Percentiles rank a stretch among this genome's conserved stretches.
These are phyloP conservation scores for Exophiala phaeomuriformis DNA, from an alignment of 2,329 filamentous ascomycete species.

Conservation along the genomic window DNA sequence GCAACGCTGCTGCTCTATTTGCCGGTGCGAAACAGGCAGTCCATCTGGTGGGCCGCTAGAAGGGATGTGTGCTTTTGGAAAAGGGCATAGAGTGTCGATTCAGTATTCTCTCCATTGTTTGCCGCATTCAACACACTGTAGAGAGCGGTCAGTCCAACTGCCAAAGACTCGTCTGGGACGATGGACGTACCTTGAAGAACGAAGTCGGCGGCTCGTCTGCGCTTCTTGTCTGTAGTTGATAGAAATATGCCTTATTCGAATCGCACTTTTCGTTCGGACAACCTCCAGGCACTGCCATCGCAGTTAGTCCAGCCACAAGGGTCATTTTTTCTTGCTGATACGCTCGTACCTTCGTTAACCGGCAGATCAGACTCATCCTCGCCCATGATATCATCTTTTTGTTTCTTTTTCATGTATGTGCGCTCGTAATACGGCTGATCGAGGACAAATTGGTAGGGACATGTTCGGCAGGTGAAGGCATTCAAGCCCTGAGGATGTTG, in stretches of 20 bases:
- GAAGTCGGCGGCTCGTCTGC: slow-evolving; percentile 98
- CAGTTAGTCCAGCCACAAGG: not conserved
- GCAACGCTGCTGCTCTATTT: too few species aligned
- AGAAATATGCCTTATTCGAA: slow-evolving; percentile 81
- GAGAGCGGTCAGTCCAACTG: slow-evolving; percentile 19
- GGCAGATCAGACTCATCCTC: slow-evolving; percentile 26
- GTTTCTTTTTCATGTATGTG: slow-evolving; percentile 70
- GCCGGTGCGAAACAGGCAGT: too few species aligned
- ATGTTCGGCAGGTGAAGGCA: slow-evolving; percentile 90
- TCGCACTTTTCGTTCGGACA: slow-evolving; percentile 75
- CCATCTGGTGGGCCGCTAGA: too few species aligned
- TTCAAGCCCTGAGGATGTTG: slow-evolving; percentile 49
- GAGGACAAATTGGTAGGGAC: slow-evolving; percentile 83
- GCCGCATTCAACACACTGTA: slow-evolving; percentile 41
- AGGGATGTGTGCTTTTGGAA: too few species aligned
- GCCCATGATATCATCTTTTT: slow-evolving; percentile 83
- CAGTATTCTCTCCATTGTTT: slow-evolving; percentile 45
- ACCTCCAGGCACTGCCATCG: slow-evolving; percentile 29
- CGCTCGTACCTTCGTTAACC: slow-evolving; percentile 23
- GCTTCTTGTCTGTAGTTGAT: slow-evolving; percentile 94
- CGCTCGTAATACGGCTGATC: slow-evolving; percentile 74
- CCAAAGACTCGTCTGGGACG: slow-evolving; percentile 2
- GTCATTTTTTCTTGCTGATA: not conserved
- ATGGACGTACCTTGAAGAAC: slow-evolving; percentile 67
- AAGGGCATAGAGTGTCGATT: slow-evolving; percentile 9